A percentile compares a stretch with the other conserved stretches of the same genome.
Conservation (phyloP, 2,329 filamentous ascomycete species). For the Paracorniculantispora psalliotae region DNA sequence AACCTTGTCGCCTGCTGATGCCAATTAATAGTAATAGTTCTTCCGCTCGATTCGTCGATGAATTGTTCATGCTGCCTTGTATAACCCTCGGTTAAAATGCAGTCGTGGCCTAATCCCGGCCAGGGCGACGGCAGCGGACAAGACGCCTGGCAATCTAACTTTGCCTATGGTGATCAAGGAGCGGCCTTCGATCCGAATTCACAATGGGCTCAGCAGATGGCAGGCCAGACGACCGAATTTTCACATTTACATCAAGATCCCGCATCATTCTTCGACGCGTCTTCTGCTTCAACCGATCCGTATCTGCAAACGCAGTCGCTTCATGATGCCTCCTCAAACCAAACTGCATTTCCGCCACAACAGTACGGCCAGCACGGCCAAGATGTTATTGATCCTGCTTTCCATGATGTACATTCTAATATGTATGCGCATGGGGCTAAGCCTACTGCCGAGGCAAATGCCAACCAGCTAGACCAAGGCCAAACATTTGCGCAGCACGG, state of each 20-base stretch:
- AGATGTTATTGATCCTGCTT: conserved; percentile 34
- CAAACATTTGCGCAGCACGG: conserved; percentile 30
- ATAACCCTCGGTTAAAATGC: conserved; percentile 28
- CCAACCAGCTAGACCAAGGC: conserved; percentile 27
- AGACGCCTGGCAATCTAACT: conserved; percentile 32
- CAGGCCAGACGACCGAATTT: conserved; percentile 28
- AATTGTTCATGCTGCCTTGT: neutral
- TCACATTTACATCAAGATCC: conserved; percentile 29
- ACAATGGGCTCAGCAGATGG: conserved; percentile 33
- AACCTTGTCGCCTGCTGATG: conserved; percentile 4
- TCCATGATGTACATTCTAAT: conserved; percentile 33
- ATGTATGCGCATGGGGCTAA: conserved; percentile 34
- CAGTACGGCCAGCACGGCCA: conserved; percentile 30
- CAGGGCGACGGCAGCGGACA: conserved; percentile 33
- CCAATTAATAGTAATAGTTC: conserved; percentile 9
- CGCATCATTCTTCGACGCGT: conserved; percentile 30
- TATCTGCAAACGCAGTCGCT: conserved; percentile 26
- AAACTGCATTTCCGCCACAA: conserved; percentile 28
- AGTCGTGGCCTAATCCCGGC: conserved; percentile 35
- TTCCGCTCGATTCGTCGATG: neutral
- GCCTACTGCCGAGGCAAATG: conserved; percentile 23
- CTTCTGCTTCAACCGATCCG: conserved; percentile 26
- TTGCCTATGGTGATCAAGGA: conserved; percentile 28
- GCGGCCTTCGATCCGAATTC: conserved; percentile 36
- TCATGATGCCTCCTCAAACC: conserved; percentile 25